Evolutionary conservation across 2,329 filamentous ascomycete genomes (phyloP).

Genomic region (Penicillium oxalicum): DNA sequence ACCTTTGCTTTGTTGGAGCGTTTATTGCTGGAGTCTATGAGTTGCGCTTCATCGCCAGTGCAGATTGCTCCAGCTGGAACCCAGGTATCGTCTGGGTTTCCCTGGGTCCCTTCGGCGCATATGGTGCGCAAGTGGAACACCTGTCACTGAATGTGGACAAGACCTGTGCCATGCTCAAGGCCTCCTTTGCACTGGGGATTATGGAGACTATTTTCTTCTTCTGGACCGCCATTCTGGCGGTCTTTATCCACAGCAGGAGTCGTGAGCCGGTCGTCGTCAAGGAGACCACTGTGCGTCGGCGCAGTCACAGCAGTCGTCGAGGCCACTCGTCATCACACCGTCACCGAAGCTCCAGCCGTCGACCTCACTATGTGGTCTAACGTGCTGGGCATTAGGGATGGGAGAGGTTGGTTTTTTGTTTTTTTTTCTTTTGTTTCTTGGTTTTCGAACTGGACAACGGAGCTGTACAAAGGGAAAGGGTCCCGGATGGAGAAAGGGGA

Average conservation of each 20-base stretch:
- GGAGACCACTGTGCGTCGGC: slow-evolving; percentile 33
- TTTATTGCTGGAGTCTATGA: slow-evolving; percentile 57
- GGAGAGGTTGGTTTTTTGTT: slow-evolving; percentile 1
- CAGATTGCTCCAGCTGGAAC: slow-evolving; percentile 62
- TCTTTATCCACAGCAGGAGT: slow-evolving; percentile 35
- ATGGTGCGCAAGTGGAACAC: slow-evolving; percentile 43
- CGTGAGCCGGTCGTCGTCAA: slow-evolving; percentile 31
- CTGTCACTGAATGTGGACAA: slow-evolving; percentile 58
- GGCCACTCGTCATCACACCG: slow-evolving; percentile 27
- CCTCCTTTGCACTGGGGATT: slow-evolving; percentile 80
- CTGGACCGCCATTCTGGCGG: slow-evolving; percentile 65
- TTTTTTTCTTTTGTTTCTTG: not conserved
- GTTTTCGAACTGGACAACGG: too few relatives aligned
- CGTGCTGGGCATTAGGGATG: slow-evolving; percentile 20
- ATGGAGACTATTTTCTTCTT: slow-evolving; percentile 81
- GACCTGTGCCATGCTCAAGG: slow-evolving; percentile 87
- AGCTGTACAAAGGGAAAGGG: too few relatives aligned
- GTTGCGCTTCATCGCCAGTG: slow-evolving; percentile 51
- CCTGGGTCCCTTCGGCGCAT: slow-evolving; percentile 58
- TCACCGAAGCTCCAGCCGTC: slow-evolving; percentile 26
- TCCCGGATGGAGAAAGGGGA: too few relatives aligned
- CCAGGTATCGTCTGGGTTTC: slow-evolving; percentile 50
- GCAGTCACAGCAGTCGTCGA: slow-evolving; percentile 32
- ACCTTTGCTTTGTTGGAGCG: slow-evolving; percentile 58
- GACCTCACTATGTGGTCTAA: slow-evolving; percentile 28